Evolutionary conservation across 2,329 filamentous ascomycete species (phyloP), one percentile per base, ranked within the genome.

Genomic region (Pseudofabraea citricarpa): DNA sequence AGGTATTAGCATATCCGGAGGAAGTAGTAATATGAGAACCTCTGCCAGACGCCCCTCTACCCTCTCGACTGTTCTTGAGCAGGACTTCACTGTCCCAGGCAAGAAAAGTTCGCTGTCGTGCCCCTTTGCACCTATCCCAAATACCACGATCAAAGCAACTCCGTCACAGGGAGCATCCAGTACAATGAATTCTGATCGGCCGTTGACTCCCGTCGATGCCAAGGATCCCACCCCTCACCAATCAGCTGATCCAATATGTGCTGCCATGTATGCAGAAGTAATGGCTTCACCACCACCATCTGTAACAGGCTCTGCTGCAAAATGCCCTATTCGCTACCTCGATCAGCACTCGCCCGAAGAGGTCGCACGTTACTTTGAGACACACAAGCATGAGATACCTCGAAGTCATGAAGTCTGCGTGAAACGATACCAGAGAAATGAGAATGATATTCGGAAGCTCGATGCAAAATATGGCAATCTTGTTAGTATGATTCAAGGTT

Each of bases 391-490:
- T 65, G 87, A 95, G 64, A 78, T 97, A 42, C 91, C 91, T 8
- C 81, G 91, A 56, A 96, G 90, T 62, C 91, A 97, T 65, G 89
- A 94, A 61, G 79, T 96, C 35, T 97, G 91, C 64, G 82, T 97
- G 48, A 83, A 87, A 58, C 80, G 90, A 45, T 95, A 95, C 61
- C 88, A 95, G 66, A 85, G 81, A 64, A 91, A 90, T 58, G 85
- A 91, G 55, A 79, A 86, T 50, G 87, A 90, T 58, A 87, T 95
- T 59, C 81, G 82, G 52, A 87, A 94, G 65, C 73, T 97, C 43
- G 91, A 97, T 63, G 88, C 88, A 50, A 97, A 96, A 64, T 97
- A 96, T 62, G 60, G 59, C 61, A 91, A 85, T 61, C 71, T 96
- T 33, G 89, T 88, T 54, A 94, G 81, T 66, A 96, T 97, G 91